These are phyloP conservation scores for Claviceps spartinae DNA, from an alignment of 2,329 filamentous ascomycete genomes.

Conservation along the genomic window DNA sequence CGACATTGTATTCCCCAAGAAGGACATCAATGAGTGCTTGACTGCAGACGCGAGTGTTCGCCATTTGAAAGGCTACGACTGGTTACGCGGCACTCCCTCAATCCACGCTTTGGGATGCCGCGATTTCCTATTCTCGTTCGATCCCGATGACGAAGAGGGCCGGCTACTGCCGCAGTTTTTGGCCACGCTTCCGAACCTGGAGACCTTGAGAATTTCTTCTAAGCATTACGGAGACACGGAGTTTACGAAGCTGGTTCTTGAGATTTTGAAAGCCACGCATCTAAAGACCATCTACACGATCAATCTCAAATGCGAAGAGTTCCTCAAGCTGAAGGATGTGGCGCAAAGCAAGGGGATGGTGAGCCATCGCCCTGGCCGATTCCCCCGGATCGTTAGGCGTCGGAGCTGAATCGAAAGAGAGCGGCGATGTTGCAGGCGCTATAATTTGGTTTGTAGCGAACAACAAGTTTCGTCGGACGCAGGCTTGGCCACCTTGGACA, in stretches of 20 bases:
- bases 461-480: too few relatives aligned
- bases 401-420: too few relatives aligned
- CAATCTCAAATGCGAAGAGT: constrained; percentile 12
- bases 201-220: constrained; percentile 22
- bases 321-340: constrained; percentile 13
- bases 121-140: constrained; percentile 20
- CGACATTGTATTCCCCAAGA: constrained; percentile 22
- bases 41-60: constrained; percentile 14
- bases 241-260: constrained; percentile 16
- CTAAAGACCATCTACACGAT: constrained; percentile 21
- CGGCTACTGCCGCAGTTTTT: constrained; percentile 21
- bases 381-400: neutral
- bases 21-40: neutral
- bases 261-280: constrained; percentile 17
- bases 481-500: too few relatives aligned
- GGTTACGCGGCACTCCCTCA: constrained; percentile 21
- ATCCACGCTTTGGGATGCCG: constrained; percentile 23
- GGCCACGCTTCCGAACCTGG: constrained; percentile 22
- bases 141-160: constrained; percentile 16
- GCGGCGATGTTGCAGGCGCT: too few relatives aligned
- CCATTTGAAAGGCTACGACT: constrained; percentile 19
- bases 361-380: constrained; percentile 20
- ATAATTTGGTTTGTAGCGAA: too few relatives aligned
- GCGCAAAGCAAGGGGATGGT: constrained; percentile 13
- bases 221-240: constrained; percentile 17